Evolutionary conservation across 805 yeast genomes (phyloP).

Genomic region (Pichia rugopelliculosa): DNA sequence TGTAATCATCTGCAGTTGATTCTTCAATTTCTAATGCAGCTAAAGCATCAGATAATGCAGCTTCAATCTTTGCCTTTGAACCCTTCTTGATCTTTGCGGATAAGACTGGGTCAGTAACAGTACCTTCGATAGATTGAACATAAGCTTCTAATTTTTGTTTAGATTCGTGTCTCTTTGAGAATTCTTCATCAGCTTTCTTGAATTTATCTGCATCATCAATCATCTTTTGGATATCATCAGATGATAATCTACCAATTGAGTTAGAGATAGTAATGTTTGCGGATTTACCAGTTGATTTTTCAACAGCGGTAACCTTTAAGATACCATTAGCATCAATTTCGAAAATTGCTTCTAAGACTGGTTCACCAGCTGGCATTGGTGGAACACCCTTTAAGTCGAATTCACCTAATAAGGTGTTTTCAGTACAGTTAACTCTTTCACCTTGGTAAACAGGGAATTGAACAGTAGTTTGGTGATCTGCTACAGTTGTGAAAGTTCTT

Average conservation of each 20-base stretch:
- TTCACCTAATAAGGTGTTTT: slow-evolving; percentile 97
- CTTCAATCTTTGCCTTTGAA: slow-evolving; percentile 94
- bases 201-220: slow-evolving; percentile 97
- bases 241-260: slow-evolving; percentile 97
- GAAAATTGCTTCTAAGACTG: slow-evolving; percentile 97
- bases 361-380: slow-evolving; percentile 98
- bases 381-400: slow-evolving; percentile 97
- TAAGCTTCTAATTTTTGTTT: slow-evolving; percentile 98
- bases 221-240: slow-evolving; percentile 97
- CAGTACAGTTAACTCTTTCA: slow-evolving; percentile 98
- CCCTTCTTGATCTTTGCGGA: slow-evolving; percentile 96
- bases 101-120: slow-evolving; percentile 96
- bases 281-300: slow-evolving; percentile 97
- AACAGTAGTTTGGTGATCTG: slow-evolving; percentile 97
- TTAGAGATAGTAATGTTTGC: slow-evolving; percentile 98
- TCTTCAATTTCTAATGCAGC: slow-evolving; percentile 97
- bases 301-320: slow-evolving; percentile 97
- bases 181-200: slow-evolving; percentile 98
- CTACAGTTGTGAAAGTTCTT: slow-evolving; percentile 97
- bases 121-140: slow-evolving; percentile 91
- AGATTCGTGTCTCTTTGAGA: slow-evolving; percentile 99
- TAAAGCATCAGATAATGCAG: slow-evolving; percentile 96
- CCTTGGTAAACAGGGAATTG: slow-evolving; percentile 99
- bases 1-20: slow-evolving; percentile 90
- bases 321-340: slow-evolving; percentile 99